phyloP scores from a whole-genome alignment of 441 rosid genomes.

The Gossypium gossypioides region DNA sequence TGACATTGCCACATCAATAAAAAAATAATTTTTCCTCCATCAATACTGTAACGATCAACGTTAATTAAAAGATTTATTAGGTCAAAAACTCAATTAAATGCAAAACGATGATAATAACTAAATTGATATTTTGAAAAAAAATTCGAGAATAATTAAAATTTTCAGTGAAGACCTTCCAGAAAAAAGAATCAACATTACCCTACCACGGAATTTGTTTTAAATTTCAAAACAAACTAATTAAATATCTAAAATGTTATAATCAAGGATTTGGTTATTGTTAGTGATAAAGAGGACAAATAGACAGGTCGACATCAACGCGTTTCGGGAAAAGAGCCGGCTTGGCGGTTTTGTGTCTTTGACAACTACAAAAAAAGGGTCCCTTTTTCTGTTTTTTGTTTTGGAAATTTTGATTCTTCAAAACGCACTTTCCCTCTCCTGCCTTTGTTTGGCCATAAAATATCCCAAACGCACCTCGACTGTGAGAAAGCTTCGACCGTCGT shows the following conservation, averaged over 20 bases:
- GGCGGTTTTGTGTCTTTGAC: conserved; percentile 1
- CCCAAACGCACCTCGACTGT: neutral
- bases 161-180: no score
- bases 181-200: no score
- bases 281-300: neutral
- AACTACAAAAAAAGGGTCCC: neutral
- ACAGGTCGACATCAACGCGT: conserved; percentile 1
- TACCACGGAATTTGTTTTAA: no score
- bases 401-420: neutral
- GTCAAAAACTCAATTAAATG: no score
- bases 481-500: conserved; percentile 2
- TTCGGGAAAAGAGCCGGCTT: neutral
- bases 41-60: accelerated
- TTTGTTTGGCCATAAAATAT: neutral
- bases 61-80: no score
- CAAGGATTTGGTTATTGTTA: neutral
- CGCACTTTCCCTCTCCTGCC: neutral
- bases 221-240: no score
- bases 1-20: no score
- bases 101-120: no score
- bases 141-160: no score
- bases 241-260: no score
- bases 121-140: no score
- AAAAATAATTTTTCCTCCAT: no score
- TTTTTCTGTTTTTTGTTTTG: neutral